Evolutionary conservation across 306 rosid species (phyloP).

Genomic region (Styphnolobium japonicum): DNA sequence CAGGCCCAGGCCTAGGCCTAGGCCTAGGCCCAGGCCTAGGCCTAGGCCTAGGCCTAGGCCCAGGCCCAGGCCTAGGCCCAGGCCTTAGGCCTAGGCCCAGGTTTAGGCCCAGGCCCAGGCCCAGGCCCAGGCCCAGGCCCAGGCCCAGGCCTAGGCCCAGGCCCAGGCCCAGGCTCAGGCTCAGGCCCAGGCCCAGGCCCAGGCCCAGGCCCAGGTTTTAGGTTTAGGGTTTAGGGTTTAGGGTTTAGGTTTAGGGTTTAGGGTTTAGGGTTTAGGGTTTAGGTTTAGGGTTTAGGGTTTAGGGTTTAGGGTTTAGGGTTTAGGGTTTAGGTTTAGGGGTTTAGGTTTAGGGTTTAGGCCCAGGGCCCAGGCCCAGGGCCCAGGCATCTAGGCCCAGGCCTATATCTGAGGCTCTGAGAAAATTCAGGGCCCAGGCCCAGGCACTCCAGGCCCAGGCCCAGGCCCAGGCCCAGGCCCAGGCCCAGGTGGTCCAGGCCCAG

Average conservation of each 20-base stretch:
- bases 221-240: not conserved
- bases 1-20: not conserved
- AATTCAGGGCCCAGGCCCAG: not conserved
- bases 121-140: not conserved
- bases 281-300: no score
- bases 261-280: no score
- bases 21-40: not conserved
- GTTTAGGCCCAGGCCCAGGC: not conserved
- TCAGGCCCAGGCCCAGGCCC: not conserved
- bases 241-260: no score
- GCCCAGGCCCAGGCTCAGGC: not conserved
- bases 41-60: not conserved
- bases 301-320: no score
- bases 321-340: no score
- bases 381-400: not conserved
- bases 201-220: not conserved
- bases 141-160: not conserved
- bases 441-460: not conserved
- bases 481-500: not conserved
- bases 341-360: no score
- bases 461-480: not conserved
- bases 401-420: no score
- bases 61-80: not conserved
- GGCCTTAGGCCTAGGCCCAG: not conserved
- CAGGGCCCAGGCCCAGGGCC: no score